Evolutionary conservation across 192 early-diverging fungal species (phyloP), one percentile per base, ranked within the genome.

Genomic region (Coemansia sp.): DNA sequence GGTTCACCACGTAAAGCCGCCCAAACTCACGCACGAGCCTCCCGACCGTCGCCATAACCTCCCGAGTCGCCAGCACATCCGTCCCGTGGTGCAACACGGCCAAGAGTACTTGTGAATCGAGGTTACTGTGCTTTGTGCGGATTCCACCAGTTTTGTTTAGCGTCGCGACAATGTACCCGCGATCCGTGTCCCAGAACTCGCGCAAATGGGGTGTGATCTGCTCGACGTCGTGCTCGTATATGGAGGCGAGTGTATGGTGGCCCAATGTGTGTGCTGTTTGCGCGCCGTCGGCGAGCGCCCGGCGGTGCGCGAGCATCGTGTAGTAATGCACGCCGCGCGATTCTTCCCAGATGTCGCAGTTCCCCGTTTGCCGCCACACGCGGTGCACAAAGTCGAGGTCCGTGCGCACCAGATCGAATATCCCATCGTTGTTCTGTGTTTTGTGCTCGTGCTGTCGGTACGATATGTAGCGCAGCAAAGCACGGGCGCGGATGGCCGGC

Each of bases 341-440:
- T 60, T 94, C 92, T 63, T 94, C 92, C 92, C 92, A 94, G 7
- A 92, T 79, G 62, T 94, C 88, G n/a, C 69, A 80, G 32, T 73
- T 76, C 24, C 56, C 56, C 27, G 60, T 58, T 1, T 80, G 58
- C 21, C 12, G 42, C 83, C 83, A 89, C 25, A 74, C 58, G 5
- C 50, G 24, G 1, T 72, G 65, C n/a, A 88, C 64, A 63, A 86
- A 89, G 42, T 91, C 83, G 35, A 91, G 66, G 52, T 90, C 88
- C 0, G 24, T 21, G 10, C 32, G 24, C 9, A 54, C 52, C 0
- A n/a, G 16, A 2, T 32, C 27, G 16, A 35, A 45, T 6, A 31
- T 4, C 3, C 19, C 42, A 5, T n/a, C n/a, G n/a, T n/a, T n/a
- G n/a, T n/a, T n/a, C n/a, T n/a, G n/a, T n/a, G n/a, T n/a, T n/a